Evolutionary conservation across 176 grass and related monocot genomes (phyloP).

Genomic region (Bolboschoenus planiculmis): DNA sequence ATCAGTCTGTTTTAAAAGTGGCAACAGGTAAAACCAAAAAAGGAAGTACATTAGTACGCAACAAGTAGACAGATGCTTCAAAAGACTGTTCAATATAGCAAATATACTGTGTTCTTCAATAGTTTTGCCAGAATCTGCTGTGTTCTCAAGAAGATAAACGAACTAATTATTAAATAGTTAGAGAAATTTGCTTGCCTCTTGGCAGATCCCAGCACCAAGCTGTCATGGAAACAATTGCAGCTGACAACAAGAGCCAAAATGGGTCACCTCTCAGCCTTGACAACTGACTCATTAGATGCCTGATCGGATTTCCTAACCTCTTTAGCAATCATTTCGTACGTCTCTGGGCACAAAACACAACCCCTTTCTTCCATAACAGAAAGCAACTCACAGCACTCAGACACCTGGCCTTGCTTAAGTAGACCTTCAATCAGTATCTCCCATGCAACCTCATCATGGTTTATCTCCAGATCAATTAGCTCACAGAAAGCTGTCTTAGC

Average conservation of each 20-base stretch:
- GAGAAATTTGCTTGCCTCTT: neutral
- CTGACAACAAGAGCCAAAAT: neutral
- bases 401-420: slow-evolving; percentile 45
- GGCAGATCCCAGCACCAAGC: neutral
- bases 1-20: neutral
- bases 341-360: slow-evolving; percentile 39
- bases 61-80: neutral
- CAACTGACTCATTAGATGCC: neutral
- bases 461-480: slow-evolving; percentile 57
- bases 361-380: slow-evolving; percentile 55
- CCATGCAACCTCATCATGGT: slow-evolving; percentile 77
- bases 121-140: neutral
- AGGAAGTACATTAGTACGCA: neutral
- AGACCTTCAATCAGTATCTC: slow-evolving; percentile 79
- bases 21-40: neutral
- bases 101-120: neutral
- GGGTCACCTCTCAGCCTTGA: neutral
- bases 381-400: slow-evolving; percentile 53
- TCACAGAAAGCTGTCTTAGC: slow-evolving; percentile 47
- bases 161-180: neutral
- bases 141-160: neutral
- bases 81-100: neutral
- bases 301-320: slow-evolving; percentile 24
- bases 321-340: slow-evolving; percentile 53
- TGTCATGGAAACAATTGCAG: neutral